Evolutionary conservation across 1,284 basidiomycete species (phyloP).

Genomic region (Thelephora terrestris): DNA sequence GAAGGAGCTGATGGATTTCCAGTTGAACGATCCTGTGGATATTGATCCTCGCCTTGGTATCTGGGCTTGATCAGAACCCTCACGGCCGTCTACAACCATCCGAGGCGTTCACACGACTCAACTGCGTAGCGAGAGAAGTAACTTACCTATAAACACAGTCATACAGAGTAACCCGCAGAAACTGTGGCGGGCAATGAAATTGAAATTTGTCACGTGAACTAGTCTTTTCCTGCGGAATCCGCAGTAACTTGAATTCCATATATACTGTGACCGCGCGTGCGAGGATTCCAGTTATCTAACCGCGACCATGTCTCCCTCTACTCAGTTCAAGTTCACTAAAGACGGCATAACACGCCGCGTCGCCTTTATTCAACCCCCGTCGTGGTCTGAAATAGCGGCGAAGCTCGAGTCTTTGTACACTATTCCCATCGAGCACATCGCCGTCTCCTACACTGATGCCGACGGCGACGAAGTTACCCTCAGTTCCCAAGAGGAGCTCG

Average conservation of each 20-base stretch:
- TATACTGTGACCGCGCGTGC: background rate
- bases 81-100: background rate
- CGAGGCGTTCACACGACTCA: too few relatives aligned
- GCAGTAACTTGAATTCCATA: background rate
- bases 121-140: too few relatives aligned
- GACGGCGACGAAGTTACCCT: slow-evolving; percentile 46
- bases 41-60: slow-evolving; percentile 56
- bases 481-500: slow-evolving; percentile 57
- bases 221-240: background rate
- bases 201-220: background rate
- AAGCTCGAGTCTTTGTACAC: slow-evolving; percentile 45
- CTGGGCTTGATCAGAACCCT: slow-evolving; percentile 41
- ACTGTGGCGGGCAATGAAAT: background rate
- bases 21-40: slow-evolving; percentile 64
- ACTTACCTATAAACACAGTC: too few relatives aligned
- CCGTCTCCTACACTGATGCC: slow-evolving; percentile 41
- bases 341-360: slow-evolving; percentile 36
- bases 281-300: slow-evolving; percentile 3
- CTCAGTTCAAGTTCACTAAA: slow-evolving; percentile 22
- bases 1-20: slow-evolving; percentile 6
- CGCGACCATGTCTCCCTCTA: slow-evolving; percentile 18
- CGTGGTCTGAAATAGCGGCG: slow-evolving; percentile 45
- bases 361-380: slow-evolving; percentile 37
- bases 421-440: slow-evolving; percentile 34
- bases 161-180: too few relatives aligned